Evolutionary conservation across 371 early-diverging fungal genomes (phyloP), one percentile per base, ranked within the genome.

Genomic region (Rhizomucor pusillus): DNA sequence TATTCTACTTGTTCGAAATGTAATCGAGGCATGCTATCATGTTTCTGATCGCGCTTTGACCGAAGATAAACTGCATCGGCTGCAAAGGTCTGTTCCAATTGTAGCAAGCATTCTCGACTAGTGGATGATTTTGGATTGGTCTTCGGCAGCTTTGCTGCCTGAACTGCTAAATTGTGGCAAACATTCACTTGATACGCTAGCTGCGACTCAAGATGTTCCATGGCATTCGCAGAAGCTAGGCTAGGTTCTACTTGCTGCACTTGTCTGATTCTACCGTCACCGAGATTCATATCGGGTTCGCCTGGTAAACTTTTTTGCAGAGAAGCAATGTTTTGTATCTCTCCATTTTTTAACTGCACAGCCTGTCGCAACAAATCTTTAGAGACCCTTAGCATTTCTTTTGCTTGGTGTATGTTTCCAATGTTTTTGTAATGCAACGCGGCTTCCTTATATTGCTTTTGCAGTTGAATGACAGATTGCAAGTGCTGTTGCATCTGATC

Each of bases 1-100:
- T 87, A 91, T 1, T 73, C 54, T 5, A 90, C 79, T 39, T 79
- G 75, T 59, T 85, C 84, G 61, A 80, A 77, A 59, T 80, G 81
- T 33, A 89, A 79, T 0, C 71, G 53, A 2, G 87, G 85, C 0
- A 75, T 66, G 18, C 29, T 59, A 20, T 25, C 47, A 45, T 63
- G 55, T 10, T 56, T 34, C 19, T 75, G 74, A 5, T 59, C 73
- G 25, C 72, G 61, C 12, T 71, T 62, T 1, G 82, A 67, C 16
- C 62, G 60, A 3, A 93, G 39, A 0, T 85, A 81, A 0, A 76
- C 75, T n/a, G 84, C 43, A 63, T 91, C 90, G 0, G 77, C 63
- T 9, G 69, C 57, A 25, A 86, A 77, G 3, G 60, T 60, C 45
- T 87, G 86, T 52, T 87, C 86, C 13, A 75, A 53, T 29, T 75